These are phyloP conservation scores for Thelonectria rubi DNA, from an alignment of 2,329 filamentous ascomycete species.

Conservation along the genomic window DNA sequence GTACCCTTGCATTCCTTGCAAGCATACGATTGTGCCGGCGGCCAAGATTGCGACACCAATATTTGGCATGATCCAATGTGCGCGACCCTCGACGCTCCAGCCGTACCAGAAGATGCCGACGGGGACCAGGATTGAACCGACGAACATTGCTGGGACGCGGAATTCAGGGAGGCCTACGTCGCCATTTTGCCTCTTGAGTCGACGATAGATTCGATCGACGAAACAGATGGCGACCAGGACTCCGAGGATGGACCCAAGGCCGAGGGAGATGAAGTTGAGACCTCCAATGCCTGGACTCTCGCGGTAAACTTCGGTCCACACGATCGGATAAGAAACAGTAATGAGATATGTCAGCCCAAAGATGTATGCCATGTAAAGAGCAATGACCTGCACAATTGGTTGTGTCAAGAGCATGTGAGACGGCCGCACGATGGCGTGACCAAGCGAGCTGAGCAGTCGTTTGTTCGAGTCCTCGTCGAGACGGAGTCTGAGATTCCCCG, in stretches of 20 bases:
- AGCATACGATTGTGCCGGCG: slow-evolving; percentile 72
- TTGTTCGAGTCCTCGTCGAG: background rate
- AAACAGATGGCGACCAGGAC: slow-evolving; percentile 53
- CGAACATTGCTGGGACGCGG: slow-evolving; percentile 34
- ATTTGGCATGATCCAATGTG: slow-evolving; percentile 71
- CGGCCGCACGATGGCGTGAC: slow-evolving; percentile 51
- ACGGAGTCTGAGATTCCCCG: slow-evolving; percentile 16
- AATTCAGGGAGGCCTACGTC: slow-evolving; percentile 33
- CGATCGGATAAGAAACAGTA: slow-evolving; percentile 58
- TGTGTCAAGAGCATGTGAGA: slow-evolving; percentile 57
- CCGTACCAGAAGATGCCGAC: slow-evolving; percentile 75
- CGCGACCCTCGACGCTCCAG: slow-evolving; percentile 62
- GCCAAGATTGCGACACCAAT: slow-evolving; percentile 69
- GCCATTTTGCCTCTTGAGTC: slow-evolving; percentile 17
- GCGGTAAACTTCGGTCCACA: slow-evolving; percentile 56
- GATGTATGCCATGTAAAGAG: slow-evolving; percentile 56
- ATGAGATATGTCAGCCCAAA: slow-evolving; percentile 62
- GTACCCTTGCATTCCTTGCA: slow-evolving; percentile 74
- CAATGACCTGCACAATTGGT: slow-evolving; percentile 57
- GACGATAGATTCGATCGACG: slow-evolving; percentile 32
- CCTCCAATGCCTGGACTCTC: slow-evolving; percentile 55
- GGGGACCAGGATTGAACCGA: slow-evolving; percentile 57
- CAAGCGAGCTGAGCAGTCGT: slow-evolving; percentile 11
- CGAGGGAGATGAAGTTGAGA: slow-evolving; percentile 60
- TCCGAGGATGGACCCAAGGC: slow-evolving; percentile 60